Evolutionary conservation across 2,329 filamentous ascomycete species (phyloP), one percentile per base, ranked within the genome.

Genomic region (Fusarium protoensiforme): DNA sequence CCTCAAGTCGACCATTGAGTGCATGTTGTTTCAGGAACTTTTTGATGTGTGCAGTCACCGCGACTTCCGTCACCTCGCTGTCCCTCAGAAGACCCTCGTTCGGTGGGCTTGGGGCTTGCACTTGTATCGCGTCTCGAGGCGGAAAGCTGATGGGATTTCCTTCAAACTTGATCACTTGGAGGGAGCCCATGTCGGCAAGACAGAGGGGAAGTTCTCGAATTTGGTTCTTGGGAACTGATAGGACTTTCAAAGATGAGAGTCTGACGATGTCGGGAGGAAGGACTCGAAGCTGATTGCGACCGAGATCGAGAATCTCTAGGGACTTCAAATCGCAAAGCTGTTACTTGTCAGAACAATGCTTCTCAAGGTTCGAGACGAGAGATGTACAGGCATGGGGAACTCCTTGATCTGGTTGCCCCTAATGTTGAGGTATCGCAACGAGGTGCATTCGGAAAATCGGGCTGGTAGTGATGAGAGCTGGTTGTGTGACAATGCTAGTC

Each of bases 271-370:
- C 93, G 54, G 92, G 90, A 0, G 96, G 95, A 2, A 98, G 88
- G 11, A 89, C 85, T 56, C 89, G 90, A 69, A 98, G 91, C 81
- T 93, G 94, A 81, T 98, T 98, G 77, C 94, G 91, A 80, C 95
- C 95, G 63, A 98, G 88, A 83, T 98, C 96, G 69, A 98, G 89
- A 67, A 98, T 98, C 83, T 98, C 95, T 64, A 98, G 89, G 36
- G 94, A 93, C 61, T 90, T 92, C 70, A 98, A 88, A 81, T 95
- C 92, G 80, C 96, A 95, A 67, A 98, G 90, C 95, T 97, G 79
- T 24, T 39, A 62, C 27, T 16, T 58, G 68, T 80, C 67, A 81
- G 77, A 62, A n/a, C 27, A 24, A 74, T 75, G 61, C 16, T 57
- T 74, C 27, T 20, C 71, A 43, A 46, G 27, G 36, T 10, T 18